These are phyloP conservation scores for Herpetomonas tarakana DNA, from an alignment of 208 protist species.

Conservation along the genomic window DNA sequence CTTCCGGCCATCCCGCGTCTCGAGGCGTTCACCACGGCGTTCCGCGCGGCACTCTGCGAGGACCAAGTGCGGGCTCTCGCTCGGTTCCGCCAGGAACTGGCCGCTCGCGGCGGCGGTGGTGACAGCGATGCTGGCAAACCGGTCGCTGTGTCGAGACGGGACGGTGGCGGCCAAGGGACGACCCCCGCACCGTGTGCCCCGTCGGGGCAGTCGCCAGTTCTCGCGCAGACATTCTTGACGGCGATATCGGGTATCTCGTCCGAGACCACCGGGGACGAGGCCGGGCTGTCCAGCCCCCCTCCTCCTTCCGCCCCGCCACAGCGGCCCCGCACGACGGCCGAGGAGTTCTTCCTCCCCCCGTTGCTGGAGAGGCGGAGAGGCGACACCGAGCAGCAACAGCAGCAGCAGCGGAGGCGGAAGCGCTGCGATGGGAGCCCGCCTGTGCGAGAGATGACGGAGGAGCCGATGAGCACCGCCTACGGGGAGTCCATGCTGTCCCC, in stretches of 20 bases:
- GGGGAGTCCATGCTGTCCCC: background rate
- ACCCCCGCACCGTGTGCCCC: background rate
- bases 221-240: background rate
- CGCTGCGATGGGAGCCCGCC: background rate
- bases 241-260: background rate
- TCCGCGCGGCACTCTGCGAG: slow-evolving; percentile 72
- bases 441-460: background rate
- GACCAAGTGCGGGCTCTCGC: slow-evolving; percentile 64
- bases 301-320: background rate
- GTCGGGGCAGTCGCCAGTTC: background rate
- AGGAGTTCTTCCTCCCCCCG: background rate
- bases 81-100: background rate
- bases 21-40: slow-evolving; percentile 41
- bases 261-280: background rate
- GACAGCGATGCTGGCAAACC: background rate
- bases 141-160: background rate
- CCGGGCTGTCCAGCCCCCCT: background rate
- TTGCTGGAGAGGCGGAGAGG: too few species aligned
- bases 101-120: background rate
- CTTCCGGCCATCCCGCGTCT: slow-evolving; percentile 19
- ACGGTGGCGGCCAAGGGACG: too few species aligned
- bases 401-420: background rate
- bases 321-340: background rate
- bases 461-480: background rate
- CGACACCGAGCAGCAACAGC: too few species aligned